Base-by-base conservation (phyloP, 768 basidiomycete genomes). In the Phlebiopsis flavidoalba region DNA sequence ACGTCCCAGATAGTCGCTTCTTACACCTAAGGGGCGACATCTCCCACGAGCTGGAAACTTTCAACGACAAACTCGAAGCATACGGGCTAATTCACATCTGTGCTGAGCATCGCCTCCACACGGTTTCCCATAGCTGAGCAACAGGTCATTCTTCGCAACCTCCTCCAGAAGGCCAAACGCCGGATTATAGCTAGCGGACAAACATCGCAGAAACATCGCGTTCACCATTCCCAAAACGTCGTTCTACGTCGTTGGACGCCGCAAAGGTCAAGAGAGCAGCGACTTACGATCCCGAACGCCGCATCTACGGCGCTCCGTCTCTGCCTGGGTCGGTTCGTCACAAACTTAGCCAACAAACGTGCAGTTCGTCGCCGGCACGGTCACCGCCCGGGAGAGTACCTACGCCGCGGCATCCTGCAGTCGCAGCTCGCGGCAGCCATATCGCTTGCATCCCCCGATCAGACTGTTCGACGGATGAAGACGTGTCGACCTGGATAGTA, bases 391-490 rank as follows among this genome's bases (percentile, higher is more conserved):
- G 95, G 95, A 70, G 89, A 93, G 70, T 98, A 98, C 74, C n/a
- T 97, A 81, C 70, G n/a, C n/a, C n/a, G n/a, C n/a, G 93, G 93
- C 40, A 81, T 98, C 52, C 72, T 97, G 31, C n/a, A 82, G 91
- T 53, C 80, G 80, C 60, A n/a, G 73, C 76, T 14, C 85, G 87
- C 56, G 83, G n/a, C n/a, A n/a, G n/a, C n/a, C 87, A 2, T 75
- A 76, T 15, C 73, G 76, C 11, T 78, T 98, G 51, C 79, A 84
- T 55, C 82, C 90, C 26, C 88, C n/a, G n/a, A 96, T 69, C 93
- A 95, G 71, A 87, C 87, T 1, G 95, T 97, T n/a, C 40, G 95
- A 97, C n/a, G n/a, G 77, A 98, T 98, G 94, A 93, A 93, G n/a
- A 70, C 82, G 94, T 36, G 84, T 88, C 12, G 93, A 95, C 72